Evolutionary conservation across 2,329 filamentous ascomycete genomes (phyloP), one percentile per base, ranked within the genome.

Genomic region (Dothistroma pini): DNA sequence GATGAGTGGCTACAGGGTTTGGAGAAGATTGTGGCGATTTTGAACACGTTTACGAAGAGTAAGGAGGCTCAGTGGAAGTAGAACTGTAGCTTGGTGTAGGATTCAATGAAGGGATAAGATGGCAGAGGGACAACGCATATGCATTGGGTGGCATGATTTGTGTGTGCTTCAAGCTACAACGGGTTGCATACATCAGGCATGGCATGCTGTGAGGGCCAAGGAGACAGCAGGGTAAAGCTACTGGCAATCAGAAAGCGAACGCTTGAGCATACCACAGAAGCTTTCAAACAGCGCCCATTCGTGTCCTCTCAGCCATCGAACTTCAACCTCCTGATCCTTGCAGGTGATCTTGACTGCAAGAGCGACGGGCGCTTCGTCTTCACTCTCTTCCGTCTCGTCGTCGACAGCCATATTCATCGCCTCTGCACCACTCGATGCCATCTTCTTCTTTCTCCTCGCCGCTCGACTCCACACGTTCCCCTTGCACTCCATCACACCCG

Each of bases 221-320:
- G 31, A 51, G 2, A 12, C n/a, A 29, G 31, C 4, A 51, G 51
- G 34, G 0, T 35, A n/a, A 9, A 11, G 32, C 53, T 41, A 47
- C 32, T 55, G 25, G 19, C 54, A 34, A 11, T 48, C 56, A n/a
- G 38, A 63, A 56, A 72, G 41, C 2, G 66, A 56, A n/a, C 69
- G 59, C 74, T 86, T 89, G 50, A 96, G 65, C 79, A 93, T 91
- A 0, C 91, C 92, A 62, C 87, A 89, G 64, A 99, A 91, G 72
- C 93, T 97, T 76, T 96, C 90, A 75, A 93, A 96, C 0, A 95
- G 71, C 0, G 87, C 81, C 19, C 83, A 79, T 66, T 96, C 89
- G 6, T 81, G 79, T 0, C 95, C 93, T 68, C 90, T 86, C 0
- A 91, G 71, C 93, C 91, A 96, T 34, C 89, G 81, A 0, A 87